Evolutionary conservation across 139 green algal species (phyloP), one percentile per base, ranked within the genome.

Genomic region (Edaphochlamys debaryana): DNA sequence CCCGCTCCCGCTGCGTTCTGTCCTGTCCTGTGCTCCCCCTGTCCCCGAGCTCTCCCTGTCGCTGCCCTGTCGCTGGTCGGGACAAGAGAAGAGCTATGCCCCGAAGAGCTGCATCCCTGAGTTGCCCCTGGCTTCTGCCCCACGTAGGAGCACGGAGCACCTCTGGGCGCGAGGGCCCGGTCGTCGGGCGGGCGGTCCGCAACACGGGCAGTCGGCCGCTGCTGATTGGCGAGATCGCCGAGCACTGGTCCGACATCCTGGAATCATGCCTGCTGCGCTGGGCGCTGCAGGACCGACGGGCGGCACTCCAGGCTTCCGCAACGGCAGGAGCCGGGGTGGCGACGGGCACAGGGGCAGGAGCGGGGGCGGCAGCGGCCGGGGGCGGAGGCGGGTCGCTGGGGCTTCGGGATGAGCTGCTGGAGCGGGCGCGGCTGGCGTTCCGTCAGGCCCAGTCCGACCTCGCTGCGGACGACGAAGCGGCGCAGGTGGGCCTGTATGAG

Each of bases 171-270:
- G 85, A 84, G 45, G 85, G 85, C 22, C 85, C 85, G 0, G 79
- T 89, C n/a, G 79, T 89, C 2, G 85, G 85, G 2, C 79, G 85
- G 4, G 56, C 79, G 2, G 67, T 89, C 32, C 85, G 85, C 0
- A 69, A 78, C 73, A 85, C 30, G 13, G 79, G 85, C 56, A 79
- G 67, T 67, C 40, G 85, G 34, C 85, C 85, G 0, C 79, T 89
- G 41, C 85, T 89, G 34, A 40, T 81, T 34, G 56, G 67, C 15
- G 82, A 83, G 54, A 79, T 82, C 15, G 52, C 64, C 3, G 72
- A 79, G 73, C 54, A 71, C 42, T 77, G 73, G 56, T n/a, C 6
- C 13, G 20, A 62, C 56, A 63, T 72, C 25, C 54, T 70, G 62
- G 66, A 84, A 36, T 84, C 78, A 6, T 89, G 79, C 69, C 63